Percentiles rank a stretch among this genome's conserved stretches.
These are phyloP conservation scores for Fraxinus sp. DNA, from an alignment of 305 asterid species.

Conservation along the genomic window DNA sequence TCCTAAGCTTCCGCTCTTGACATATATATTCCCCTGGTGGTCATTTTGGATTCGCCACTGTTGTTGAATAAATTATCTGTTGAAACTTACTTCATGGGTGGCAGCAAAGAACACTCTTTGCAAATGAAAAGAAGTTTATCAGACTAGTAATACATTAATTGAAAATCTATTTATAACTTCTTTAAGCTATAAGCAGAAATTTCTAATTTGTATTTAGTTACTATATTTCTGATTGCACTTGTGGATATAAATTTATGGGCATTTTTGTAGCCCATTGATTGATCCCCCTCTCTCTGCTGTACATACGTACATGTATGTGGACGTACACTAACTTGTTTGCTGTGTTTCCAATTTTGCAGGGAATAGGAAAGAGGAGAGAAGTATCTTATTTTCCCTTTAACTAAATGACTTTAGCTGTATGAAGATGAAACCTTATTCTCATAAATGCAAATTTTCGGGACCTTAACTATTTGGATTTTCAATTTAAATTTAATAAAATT, in stretches of 20 bases:
- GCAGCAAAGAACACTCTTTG: background rate
- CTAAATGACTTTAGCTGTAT: background rate
- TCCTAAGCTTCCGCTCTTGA: background rate
- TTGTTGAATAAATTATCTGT: background rate
- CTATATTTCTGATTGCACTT: background rate
- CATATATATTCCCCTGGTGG: background rate
- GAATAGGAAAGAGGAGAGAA: background rate
- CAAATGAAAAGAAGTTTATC: background rate
- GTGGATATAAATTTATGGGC: conserved; percentile 1
- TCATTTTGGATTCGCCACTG: background rate
- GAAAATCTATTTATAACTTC: background rate
- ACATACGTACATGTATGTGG: background rate
- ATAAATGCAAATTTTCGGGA: background rate
- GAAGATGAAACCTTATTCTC: background rate
- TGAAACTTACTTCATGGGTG: background rate
- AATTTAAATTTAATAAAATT: background rate
- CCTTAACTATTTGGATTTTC: background rate
- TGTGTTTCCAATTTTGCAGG: background rate
- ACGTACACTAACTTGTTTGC: background rate
- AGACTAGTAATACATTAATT: background rate
- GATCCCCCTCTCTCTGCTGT: background rate
- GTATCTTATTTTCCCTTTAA: background rate
- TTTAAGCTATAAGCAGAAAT: background rate
- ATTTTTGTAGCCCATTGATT: background rate
- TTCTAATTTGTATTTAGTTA: background rate